Conservation (phyloP, 495 filamentous ascomycete genomes). For the Xylaria nigripes region DNA sequence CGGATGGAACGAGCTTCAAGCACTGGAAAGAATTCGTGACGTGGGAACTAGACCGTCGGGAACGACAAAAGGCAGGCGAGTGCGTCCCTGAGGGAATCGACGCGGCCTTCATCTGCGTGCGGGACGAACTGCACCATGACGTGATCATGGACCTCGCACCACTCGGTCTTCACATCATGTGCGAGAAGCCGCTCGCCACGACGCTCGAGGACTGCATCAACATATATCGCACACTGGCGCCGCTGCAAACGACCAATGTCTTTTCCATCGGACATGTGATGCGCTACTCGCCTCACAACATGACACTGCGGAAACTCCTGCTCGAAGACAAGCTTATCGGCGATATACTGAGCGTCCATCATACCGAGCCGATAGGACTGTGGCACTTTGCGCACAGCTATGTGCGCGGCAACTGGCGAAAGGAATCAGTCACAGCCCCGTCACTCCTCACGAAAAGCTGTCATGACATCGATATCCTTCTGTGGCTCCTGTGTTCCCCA, state of each 20-base stretch:
- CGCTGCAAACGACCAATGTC: constrained; percentile 35
- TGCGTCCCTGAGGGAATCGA: constrained; percentile 53
- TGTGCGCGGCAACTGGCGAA: constrained; percentile 91
- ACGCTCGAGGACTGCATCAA: constrained; percentile 64
- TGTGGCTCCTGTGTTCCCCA: constrained; percentile 79
- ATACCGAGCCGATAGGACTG: constrained; percentile 90
- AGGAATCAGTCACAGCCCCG: constrained; percentile 60
- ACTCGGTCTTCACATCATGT: constrained; percentile 73
- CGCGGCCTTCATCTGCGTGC: constrained; percentile 77
- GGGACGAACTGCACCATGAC: constrained; percentile 79
- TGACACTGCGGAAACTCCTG: constrained; percentile 68
- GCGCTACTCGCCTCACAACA: constrained; percentile 86
- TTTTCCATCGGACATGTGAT: constrained; percentile 83
- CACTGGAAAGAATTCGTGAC: constrained; percentile 66
- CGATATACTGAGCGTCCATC: constrained; percentile 78
- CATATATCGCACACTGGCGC: constrained; percentile 54
- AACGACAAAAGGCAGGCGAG: constrained; percentile 30
- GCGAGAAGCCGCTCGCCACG: constrained; percentile 88
- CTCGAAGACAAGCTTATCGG: constrained; percentile 67
- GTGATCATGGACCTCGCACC: constrained; percentile 63
- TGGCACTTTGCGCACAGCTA: constrained; percentile 96
- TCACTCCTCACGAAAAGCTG: constrained; percentile 89
- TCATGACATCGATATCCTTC: constrained; percentile 83
- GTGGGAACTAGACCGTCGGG: constrained; percentile 53
- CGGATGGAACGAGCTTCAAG: constrained; percentile 53